Evolutionary conservation across 108 stramenopile species (phyloP).

Genomic region (Pseudonitzschia multiseries): DNA sequence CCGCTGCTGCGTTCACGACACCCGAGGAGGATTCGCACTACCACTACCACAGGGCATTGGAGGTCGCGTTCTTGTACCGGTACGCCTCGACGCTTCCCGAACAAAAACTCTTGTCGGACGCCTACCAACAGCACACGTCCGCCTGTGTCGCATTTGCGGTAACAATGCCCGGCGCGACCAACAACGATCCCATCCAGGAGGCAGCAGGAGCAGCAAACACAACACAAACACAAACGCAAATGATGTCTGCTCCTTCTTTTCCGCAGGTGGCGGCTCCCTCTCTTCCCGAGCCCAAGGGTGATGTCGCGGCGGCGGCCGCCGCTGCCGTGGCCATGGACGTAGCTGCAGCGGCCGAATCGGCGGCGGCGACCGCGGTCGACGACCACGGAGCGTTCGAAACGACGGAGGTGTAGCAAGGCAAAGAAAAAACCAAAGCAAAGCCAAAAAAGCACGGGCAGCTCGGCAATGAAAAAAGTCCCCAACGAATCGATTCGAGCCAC

Average conservation of each 20-base stretch:
- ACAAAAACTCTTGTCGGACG: conserved; percentile 17
- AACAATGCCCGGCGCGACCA: not conserved
- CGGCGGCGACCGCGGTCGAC: not conserved
- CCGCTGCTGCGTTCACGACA: not conserved
- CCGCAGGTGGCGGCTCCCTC: not conserved
- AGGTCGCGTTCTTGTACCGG: conserved; percentile 20
- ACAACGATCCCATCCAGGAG: too few species aligned
- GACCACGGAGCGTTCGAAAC: not conserved
- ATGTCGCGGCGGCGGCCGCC: not conserved
- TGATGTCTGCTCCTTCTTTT: too few species aligned
- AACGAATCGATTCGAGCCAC: too few species aligned
- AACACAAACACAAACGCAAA: too few species aligned
- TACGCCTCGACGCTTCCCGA: conserved; percentile 25
- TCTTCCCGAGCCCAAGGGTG: not conserved
- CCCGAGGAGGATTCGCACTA: not conserved
- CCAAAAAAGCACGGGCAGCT: too few species aligned
- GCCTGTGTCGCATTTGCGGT: conserved; percentile 4
- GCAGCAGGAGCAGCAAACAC: too few species aligned
- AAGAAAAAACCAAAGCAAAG: too few species aligned
- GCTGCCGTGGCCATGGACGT: not conserved
- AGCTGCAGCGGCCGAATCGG: not conserved
- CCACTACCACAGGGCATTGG: not conserved
- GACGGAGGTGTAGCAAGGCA: not conserved
- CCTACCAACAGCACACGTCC: conserved; percentile 14
- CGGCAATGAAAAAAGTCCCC: too few species aligned